These are phyloP conservation scores for Oleoguttula mirabilis DNA, from an alignment of 495 filamentous ascomycete species.

Conservation along the genomic window DNA sequence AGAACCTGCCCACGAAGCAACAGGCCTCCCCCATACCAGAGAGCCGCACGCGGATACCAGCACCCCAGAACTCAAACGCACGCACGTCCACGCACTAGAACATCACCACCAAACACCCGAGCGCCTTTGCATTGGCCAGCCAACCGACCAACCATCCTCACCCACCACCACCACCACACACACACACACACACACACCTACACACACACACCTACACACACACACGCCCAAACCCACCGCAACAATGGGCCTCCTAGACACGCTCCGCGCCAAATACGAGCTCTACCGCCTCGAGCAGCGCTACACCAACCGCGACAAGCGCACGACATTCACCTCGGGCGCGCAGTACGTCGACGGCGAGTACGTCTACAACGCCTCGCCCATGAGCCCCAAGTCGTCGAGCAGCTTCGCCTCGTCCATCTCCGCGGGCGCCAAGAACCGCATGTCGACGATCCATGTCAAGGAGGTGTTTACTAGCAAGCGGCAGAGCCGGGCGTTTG, in stretches of 20 bases:
- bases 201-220: too few relatives aligned
- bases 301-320: slow-evolving; percentile 76
- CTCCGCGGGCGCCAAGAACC: background rate
- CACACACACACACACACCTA: too few relatives aligned
- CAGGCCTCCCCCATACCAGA: too few relatives aligned
- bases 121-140: too few relatives aligned
- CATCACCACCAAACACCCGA: too few relatives aligned
- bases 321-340: slow-evolving; percentile 73
- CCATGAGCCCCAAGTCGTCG: slow-evolving; percentile 17
- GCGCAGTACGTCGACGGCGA: slow-evolving; percentile 87
- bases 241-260: slow-evolving; percentile 21
- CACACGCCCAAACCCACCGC: too few relatives aligned
- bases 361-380: slow-evolving; percentile 52
- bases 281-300: slow-evolving; percentile 86
- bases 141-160: too few relatives aligned
- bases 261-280: slow-evolving; percentile 52
- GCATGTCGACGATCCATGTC: slow-evolving; percentile 1
- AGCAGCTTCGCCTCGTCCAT: slow-evolving; percentile 3
- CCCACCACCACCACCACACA: too few relatives aligned
- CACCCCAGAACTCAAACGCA: too few relatives aligned
- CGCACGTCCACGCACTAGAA: too few relatives aligned
- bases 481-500: slow-evolving; percentile 1
- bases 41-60: too few relatives aligned
- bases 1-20: too few relatives aligned
- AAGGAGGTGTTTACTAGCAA: slow-evolving; percentile 10